These are phyloP conservation scores for Malassezia arunalokei DNA, from an alignment of 1,284 basidiomycete genomes.

Conservation along the genomic window DNA sequence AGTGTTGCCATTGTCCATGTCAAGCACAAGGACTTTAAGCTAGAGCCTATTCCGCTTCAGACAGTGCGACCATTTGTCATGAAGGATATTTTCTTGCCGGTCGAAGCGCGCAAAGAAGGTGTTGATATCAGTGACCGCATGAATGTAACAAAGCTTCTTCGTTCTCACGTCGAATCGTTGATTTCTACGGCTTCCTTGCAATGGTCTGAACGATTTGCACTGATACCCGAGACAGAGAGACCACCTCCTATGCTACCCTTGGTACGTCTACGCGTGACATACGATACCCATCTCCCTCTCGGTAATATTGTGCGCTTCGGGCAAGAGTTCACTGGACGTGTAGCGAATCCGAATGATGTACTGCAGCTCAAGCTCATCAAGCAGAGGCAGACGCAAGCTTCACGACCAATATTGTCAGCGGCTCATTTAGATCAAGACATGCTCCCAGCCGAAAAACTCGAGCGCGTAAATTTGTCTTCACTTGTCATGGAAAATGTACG, in stretches of 20 bases:
- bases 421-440: constrained; percentile 23
- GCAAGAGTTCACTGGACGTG: constrained; percentile 76
- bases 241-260: constrained; percentile 56
- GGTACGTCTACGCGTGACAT: constrained; percentile 58
- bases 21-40: constrained; percentile 64
- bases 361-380: constrained; percentile 52
- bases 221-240: constrained; percentile 47
- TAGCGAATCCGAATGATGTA: constrained; percentile 89
- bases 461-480: constrained; percentile 28
- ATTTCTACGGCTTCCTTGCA: constrained; percentile 63
- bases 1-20: constrained; percentile 50
- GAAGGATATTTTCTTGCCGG: constrained; percentile 63
- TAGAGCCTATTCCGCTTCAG: constrained; percentile 72
- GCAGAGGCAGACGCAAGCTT: background rate
- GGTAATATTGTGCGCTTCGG: constrained; percentile 87
- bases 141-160: constrained; percentile 28
- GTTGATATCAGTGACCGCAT: constrained; percentile 22
- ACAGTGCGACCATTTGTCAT: constrained; percentile 92
- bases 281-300: constrained; percentile 32
- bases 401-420: constrained; percentile 14
- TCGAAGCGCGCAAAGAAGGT: constrained; percentile 48
- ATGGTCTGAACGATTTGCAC: constrained; percentile 61
- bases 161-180: constrained; percentile 47
- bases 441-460: constrained; percentile 28
- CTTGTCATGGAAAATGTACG: constrained; percentile 34